Conservation (phyloP, 495 filamentous ascomycete species). For the Penicillium riverlandense region DNA sequence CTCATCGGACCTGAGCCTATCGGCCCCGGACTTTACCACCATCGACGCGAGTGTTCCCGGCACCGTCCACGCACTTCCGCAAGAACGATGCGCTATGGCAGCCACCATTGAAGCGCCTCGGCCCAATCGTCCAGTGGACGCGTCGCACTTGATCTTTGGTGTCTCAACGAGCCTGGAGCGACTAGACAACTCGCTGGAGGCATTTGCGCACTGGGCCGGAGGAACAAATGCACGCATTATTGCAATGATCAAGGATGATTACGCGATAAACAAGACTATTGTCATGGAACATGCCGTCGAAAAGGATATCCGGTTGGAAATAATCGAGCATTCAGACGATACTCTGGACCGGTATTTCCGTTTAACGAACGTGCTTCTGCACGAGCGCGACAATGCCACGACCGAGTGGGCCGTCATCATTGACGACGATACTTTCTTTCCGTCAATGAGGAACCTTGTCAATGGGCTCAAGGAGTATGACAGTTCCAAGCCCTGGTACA, state of each 20-base stretch:
- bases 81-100: neutral
- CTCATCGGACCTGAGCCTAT: neutral
- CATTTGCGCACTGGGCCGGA: slow-evolving; percentile 45
- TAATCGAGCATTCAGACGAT: slow-evolving; percentile 27
- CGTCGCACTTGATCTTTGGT: slow-evolving; percentile 37
- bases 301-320: slow-evolving; percentile 31
- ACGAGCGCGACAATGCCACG: slow-evolving; percentile 19
- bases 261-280: neutral
- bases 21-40: neutral
- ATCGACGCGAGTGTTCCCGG: neutral
- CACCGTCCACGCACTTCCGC: neutral
- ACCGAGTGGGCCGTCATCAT: slow-evolving; percentile 46
- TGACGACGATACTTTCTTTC: slow-evolving; percentile 55
- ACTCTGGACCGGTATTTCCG: slow-evolving; percentile 42
- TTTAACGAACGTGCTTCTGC: slow-evolving; percentile 32
- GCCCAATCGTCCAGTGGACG: slow-evolving; percentile 15
- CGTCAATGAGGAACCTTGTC: slow-evolving; percentile 27
- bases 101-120: slow-evolving; percentile 11
- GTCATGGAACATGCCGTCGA: slow-evolving; percentile 3
- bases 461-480: slow-evolving; percentile 25
- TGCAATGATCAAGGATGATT: slow-evolving; percentile 22
- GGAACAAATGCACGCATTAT: slow-evolving; percentile 36
- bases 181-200: slow-evolving; percentile 34
- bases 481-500: slow-evolving; percentile 25
- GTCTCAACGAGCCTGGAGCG: slow-evolving; percentile 43